These are phyloP conservation scores for Exophiala oligosperma DNA, from an alignment of 2,329 filamentous ascomycete species.

Conservation along the genomic window DNA sequence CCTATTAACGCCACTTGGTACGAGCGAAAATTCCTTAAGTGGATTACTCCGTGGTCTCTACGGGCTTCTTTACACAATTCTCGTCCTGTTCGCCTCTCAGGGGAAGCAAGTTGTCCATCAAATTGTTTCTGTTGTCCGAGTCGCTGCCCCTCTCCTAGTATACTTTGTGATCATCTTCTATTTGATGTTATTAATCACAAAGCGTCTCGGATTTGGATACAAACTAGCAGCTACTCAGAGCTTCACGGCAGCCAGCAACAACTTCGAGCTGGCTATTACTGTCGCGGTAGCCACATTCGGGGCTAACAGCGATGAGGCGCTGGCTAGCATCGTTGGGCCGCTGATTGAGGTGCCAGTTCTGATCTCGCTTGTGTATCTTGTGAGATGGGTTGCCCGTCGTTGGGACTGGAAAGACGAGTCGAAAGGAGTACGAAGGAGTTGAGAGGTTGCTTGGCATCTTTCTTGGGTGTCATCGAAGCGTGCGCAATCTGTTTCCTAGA, in stretches of 20 bases:
- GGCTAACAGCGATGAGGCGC: slow-evolving; percentile 72
- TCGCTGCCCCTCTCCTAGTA: slow-evolving; percentile 76
- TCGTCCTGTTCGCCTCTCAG: slow-evolving; percentile 82
- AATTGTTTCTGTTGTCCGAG: slow-evolving; percentile 77
- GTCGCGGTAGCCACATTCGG: slow-evolving; percentile 83
- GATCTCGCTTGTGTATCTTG: slow-evolving; percentile 72
- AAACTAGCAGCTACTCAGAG: slow-evolving; percentile 71
- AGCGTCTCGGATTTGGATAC: slow-evolving; percentile 70
- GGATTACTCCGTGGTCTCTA: slow-evolving; percentile 73
- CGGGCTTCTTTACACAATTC: slow-evolving; percentile 81
- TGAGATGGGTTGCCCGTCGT: slow-evolving; percentile 49
- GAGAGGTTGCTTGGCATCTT: too few species aligned
- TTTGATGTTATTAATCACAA: slow-evolving; percentile 61
- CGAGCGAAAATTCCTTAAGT: slow-evolving; percentile 67
- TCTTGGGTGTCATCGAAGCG: too few species aligned
- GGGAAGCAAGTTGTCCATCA: slow-evolving; percentile 75
- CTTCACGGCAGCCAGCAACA: slow-evolving; percentile 53
- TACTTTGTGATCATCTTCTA: slow-evolving; percentile 80
- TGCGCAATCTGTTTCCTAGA: too few species aligned
- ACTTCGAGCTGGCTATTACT: slow-evolving; percentile 88
- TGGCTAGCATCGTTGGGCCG: slow-evolving; percentile 81
- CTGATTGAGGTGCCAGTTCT: slow-evolving; percentile 84
- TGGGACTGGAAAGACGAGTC: slow-evolving; percentile 23
- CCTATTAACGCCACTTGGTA: slow-evolving; percentile 63
- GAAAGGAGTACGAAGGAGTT: background rate